Conservation (phyloP, 2,329 filamentous ascomycete species). For the Exophiala alcalophila region DNA sequence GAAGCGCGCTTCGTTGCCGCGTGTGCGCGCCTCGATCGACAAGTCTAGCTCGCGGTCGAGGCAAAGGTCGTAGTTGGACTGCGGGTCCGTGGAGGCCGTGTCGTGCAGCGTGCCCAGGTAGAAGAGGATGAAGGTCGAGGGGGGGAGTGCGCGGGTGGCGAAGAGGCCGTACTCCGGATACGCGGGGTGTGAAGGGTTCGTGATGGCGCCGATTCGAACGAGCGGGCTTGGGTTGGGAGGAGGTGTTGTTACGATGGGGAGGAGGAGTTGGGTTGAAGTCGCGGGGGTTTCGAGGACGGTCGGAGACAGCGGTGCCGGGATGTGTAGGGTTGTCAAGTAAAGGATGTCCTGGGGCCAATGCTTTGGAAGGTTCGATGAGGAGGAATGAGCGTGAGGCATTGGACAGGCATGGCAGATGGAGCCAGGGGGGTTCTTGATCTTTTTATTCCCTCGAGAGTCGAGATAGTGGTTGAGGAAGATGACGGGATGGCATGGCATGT, state of each 20-base stretch:
- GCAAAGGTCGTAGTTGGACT: slow-evolving; percentile 51
- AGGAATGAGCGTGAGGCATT: no score
- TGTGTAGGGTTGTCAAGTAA: slow-evolving; percentile 30
- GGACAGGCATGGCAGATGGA: not conserved
- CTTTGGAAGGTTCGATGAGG: slow-evolving; percentile 23
- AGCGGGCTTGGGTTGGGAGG: slow-evolving; percentile 25
- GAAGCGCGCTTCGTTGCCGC: slow-evolving; percentile 53
- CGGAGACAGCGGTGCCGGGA: slow-evolving; percentile 8
- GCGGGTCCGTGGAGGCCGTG: slow-evolving; percentile 39
- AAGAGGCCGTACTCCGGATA: slow-evolving; percentile 42
- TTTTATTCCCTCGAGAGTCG: no score
- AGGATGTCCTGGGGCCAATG: slow-evolving; percentile 24
- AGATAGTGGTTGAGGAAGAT: no score
- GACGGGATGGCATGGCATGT: no score
- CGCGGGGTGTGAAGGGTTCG: slow-evolving; percentile 46
- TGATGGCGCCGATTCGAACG: slow-evolving; percentile 45
- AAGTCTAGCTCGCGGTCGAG: slow-evolving; percentile 50
- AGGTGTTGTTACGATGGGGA: slow-evolving; percentile 9
- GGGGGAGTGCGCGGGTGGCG: slow-evolving; percentile 48
- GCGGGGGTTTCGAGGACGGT: slow-evolving; percentile 2
- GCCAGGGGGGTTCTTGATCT: no score
- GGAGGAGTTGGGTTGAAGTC: not conserved
- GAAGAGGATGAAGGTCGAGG: slow-evolving; percentile 48
- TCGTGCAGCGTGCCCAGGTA: slow-evolving; percentile 52
- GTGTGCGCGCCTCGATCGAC: slow-evolving; percentile 47